These are phyloP conservation scores for Yarrowia sp. DNA, from an alignment of 805 yeast genomes.

Conservation along the genomic window DNA sequence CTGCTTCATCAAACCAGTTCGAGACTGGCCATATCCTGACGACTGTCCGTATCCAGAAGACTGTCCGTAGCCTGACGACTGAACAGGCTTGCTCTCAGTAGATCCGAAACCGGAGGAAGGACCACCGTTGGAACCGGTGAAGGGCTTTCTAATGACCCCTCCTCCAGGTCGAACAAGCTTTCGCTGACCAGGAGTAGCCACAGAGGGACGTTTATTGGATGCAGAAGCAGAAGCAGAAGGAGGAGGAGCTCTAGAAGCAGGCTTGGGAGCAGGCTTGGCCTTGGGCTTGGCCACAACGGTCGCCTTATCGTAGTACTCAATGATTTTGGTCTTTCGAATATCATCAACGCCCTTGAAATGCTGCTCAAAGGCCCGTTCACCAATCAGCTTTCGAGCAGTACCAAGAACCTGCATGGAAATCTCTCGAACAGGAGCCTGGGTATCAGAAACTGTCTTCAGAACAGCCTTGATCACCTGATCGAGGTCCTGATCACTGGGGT, in stretches of 20 bases:
- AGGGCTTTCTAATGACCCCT: conserved; percentile 5
- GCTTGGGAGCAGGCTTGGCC: conserved; percentile 46
- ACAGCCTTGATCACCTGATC: conserved; percentile 64
- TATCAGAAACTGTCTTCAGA: conserved; percentile 74
- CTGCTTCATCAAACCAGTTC: conserved; percentile 31
- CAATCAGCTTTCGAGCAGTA: conserved; percentile 79
- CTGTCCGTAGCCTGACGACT: conserved; percentile 22
- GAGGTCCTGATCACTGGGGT: conserved; percentile 62
- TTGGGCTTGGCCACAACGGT: conserved; percentile 58
- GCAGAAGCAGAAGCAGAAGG: conserved; percentile 41
- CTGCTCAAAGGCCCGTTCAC: conserved; percentile 68
- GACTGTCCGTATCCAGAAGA: conserved; percentile 32
- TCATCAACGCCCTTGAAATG: conserved; percentile 77
- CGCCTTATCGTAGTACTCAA: conserved; percentile 62
- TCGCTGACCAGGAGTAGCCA: conserved; percentile 33
- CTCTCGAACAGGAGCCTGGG: conserved; percentile 82
- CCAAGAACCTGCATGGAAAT: conserved; percentile 82
- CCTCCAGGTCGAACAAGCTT: conserved; percentile 24
- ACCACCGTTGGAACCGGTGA: not conserved
- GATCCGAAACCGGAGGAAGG: conserved; percentile 28
- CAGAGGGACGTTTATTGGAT: conserved; percentile 37
- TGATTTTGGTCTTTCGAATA: conserved; percentile 71
- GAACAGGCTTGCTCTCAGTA: conserved; percentile 7
- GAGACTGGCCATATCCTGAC: conserved; percentile 26
- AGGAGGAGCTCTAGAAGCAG: conserved; percentile 40